Conservation (phyloP, 192 early-diverging fungal species). For the Entophlyctis helioformis region DNA sequence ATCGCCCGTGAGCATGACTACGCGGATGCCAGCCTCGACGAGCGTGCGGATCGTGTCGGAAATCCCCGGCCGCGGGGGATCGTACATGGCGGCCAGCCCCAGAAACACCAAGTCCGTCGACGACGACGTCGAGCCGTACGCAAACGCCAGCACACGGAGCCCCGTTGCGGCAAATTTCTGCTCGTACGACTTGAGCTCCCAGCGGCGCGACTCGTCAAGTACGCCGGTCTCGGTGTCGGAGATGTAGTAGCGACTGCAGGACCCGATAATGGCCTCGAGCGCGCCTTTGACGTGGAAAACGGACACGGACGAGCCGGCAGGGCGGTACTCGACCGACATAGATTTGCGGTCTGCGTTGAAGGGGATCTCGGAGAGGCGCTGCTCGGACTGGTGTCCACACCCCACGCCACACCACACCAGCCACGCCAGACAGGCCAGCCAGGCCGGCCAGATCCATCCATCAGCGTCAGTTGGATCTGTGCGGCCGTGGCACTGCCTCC, state of each 20-base stretch:
- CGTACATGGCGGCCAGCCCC: slow-evolving; percentile 81
- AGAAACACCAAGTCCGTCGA: slow-evolving; percentile 65
- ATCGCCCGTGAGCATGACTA: slow-evolving; percentile 98
- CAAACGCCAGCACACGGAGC: slow-evolving; percentile 78
- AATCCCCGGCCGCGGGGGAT: slow-evolving; percentile 78
- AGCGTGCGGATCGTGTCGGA: slow-evolving; percentile 60
- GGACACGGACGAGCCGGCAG: slow-evolving; percentile 3
- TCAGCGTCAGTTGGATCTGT: too few relatives aligned
- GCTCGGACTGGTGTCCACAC: neutral
- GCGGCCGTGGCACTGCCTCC: too few relatives aligned
- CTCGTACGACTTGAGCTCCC: too few relatives aligned
- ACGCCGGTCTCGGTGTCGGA: slow-evolving; percentile 36
- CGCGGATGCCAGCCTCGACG: slow-evolving; percentile 66
- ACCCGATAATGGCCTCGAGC: slow-evolving; percentile 62
- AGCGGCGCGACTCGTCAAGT: slow-evolving; percentile 41
- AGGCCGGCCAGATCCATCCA: too few relatives aligned
- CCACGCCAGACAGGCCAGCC: too few relatives aligned
- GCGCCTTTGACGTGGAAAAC: slow-evolving; percentile 74
- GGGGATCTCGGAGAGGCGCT: slow-evolving; percentile 49
- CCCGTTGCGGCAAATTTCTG: slow-evolving; percentile 63
- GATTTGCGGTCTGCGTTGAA: slow-evolving; percentile 91
- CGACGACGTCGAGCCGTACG: slow-evolving; percentile 43
- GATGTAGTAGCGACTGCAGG: slow-evolving; percentile 54
- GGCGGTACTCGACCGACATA: slow-evolving; percentile 66
- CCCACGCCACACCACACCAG: too few relatives aligned